These are phyloP conservation scores for Claviceps arundinis DNA, from an alignment of 2,329 filamentous ascomycete species.

Conservation along the genomic window DNA sequence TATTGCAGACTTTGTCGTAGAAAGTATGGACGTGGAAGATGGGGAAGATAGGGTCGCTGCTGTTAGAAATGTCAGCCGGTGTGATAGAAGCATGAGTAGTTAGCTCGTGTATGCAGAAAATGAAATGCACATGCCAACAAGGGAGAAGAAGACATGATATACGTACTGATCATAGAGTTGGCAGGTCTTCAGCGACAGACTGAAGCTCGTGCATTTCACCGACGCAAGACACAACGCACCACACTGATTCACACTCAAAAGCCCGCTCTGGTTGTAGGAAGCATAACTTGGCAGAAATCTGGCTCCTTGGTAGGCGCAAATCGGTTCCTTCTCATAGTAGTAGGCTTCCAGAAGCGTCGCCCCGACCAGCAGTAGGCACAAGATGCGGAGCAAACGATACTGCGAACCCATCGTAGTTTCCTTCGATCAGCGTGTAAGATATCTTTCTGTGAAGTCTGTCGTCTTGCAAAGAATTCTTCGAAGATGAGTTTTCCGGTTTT, in stretches of 20 bases:
- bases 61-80: not conserved
- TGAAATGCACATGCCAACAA: not conserved
- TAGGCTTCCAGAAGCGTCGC: not conserved
- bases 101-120: not conserved
- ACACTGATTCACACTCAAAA: not conserved
- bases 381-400: not conserved
- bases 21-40: not conserved
- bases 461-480: too few relatives aligned
- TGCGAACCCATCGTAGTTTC: not conserved
- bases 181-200: not conserved
- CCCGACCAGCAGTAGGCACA: not conserved
- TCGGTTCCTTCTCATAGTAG: not conserved
- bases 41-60: not conserved
- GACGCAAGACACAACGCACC: not conserved
- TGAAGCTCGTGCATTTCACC: not conserved
- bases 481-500: too few relatives aligned
- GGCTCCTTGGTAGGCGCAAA: too few relatives aligned
- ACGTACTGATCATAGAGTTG: not conserved
- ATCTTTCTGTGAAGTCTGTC: too few relatives aligned
- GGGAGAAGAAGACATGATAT: not conserved
- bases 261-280: not conserved
- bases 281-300: not conserved
- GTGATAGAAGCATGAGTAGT: not conserved
- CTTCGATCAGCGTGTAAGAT: not conserved
- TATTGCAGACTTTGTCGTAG: not conserved